Base-by-base conservation (phyloP, 805 yeast species). In the Ogataea ramenticola region DNA sequence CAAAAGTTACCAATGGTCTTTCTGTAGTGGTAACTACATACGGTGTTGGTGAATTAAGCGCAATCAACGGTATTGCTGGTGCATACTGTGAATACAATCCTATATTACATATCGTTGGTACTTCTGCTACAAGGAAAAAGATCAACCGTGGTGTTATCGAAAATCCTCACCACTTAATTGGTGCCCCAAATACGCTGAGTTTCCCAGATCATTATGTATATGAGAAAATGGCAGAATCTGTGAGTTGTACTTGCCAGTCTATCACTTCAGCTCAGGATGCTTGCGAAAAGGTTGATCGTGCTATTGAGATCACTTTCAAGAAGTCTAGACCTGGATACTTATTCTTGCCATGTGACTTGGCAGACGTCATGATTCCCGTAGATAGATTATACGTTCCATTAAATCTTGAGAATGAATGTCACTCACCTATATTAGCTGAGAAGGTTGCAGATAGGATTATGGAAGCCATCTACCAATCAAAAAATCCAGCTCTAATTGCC, bases 311-410 rank as follows among this genome's bases (percentile, higher is more conserved):
- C 20, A 75, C 86, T 40, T 69, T 77, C 58, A 67, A 60, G 37
- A 68, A 74, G 40, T 77, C 82, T 19, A 77, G 86, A 60, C 97
- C 97, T 0, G 96, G 95, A 7, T 88, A 86, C 55, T 60, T 90
- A 39, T 87, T 79, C 57, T 64, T 90, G 39, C 96, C 96, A 1
- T 66, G 75, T 39, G 93, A 89, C 59, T 58, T 86, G 51, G 71
- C 80, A 9, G 65, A 61, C 79, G 80, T 59, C 86, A 39, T 52
- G 16, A 67, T 78, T 21, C 62, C 67, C 10, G 47, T 64, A n/a
- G 38, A 45, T 2, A 61, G 67, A 42, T 64, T 80, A 35, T 47
- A 57, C 8, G 50, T 49, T 6, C 69, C 56, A 7, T 44, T 62
- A 26, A 31, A 49, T 11, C 46, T 72, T 29, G 34, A 36, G 4